Conservation (phyloP, 345 rosid species). For the Geranium brycei region DNA sequence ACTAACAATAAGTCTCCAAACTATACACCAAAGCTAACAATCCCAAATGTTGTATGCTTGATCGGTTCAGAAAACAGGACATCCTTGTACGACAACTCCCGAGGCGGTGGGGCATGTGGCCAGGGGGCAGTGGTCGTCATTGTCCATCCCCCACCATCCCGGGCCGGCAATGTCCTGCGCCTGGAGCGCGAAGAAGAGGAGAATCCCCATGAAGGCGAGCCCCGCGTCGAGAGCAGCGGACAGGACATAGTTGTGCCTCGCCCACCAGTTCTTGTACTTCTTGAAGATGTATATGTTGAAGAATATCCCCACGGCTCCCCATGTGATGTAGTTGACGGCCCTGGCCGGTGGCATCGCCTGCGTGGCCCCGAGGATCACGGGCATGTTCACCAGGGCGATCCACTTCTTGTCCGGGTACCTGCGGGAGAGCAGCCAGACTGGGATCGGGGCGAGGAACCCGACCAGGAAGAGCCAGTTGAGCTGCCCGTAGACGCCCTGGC, state of each 20-base stretch:
- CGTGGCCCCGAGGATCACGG: slow-evolving; percentile 41
- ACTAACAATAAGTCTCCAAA: too few relatives aligned
- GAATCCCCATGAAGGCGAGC: slow-evolving; percentile 47
- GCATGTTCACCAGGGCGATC: slow-evolving; percentile 45
- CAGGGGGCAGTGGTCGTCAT: slow-evolving; percentile 44
- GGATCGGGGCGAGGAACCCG: slow-evolving; percentile 59
- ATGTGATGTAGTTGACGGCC: slow-evolving; percentile 46
- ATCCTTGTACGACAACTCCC: slow-evolving; percentile 36
- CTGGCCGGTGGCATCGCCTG: slow-evolving; percentile 44
- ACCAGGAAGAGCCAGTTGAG: slow-evolving; percentile 75
- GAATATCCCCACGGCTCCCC: slow-evolving; percentile 50
- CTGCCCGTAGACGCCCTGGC: slow-evolving; percentile 36
- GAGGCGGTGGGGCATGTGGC: slow-evolving; percentile 57
- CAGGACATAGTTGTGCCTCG: slow-evolving; percentile 48
- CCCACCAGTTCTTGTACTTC: slow-evolving; percentile 62
- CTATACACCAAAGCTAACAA: too few relatives aligned
- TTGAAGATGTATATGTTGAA: slow-evolving; percentile 57
- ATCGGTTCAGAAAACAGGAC: slow-evolving; percentile 29
- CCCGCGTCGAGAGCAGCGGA: slow-evolving; percentile 84
- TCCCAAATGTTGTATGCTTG: too few relatives aligned
- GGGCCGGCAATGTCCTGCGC: slow-evolving; percentile 40
- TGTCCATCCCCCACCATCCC: slow-evolving; percentile 56
- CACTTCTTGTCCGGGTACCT: slow-evolving; percentile 59
- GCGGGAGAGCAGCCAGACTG: slow-evolving; percentile 41
- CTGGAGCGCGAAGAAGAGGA: slow-evolving; percentile 51